Evolutionary conservation across 805 yeast genomes (phyloP), one percentile per base, ranked within the genome.

Genomic region (Hanseniaspora vineae): DNA sequence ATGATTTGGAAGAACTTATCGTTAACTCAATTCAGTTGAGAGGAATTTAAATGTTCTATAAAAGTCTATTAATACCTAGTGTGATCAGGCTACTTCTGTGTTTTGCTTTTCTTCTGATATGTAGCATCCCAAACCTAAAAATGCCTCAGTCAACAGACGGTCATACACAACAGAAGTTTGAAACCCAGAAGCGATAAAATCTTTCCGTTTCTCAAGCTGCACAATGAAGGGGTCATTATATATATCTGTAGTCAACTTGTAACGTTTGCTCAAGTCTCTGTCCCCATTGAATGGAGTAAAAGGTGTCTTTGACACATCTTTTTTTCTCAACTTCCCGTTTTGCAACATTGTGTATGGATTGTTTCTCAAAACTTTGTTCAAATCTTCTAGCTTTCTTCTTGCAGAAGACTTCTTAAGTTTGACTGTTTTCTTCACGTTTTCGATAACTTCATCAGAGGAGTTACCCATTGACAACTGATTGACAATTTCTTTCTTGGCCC

Each of bases 201-300:
- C 85, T 37, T 76, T 74, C 60, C 80, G 81, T 6, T 66, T 68
- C 52, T 71, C 58, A 60, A 75, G 58, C 52, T 73, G 71, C 54
- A 75, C 66, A 65, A 80, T 68, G 48, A 76, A 73, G 18, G 90
- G 86, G 60, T 84, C 92, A 49, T 70, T 71, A 59, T 82, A 83
- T 29, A 57, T 53, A 5, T 65, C 60, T 18, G 62, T 59, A 14
- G 66, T 68, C 17, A 80, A 64, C 11, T 63, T 66, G 64, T 78
- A 88, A 31, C 74, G 70, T 47, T 71, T 70, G 20, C 69, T 64
- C 8, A 67, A 51, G 50, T 82, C 80, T 51, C 92, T 72, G 65
- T 90, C 97, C 42, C 97, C 97, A 58, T 81, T 80, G 66, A 90
- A 90, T 9, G 97, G 97, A 11, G 97, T 88, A 62, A 89, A 90